These are phyloP conservation scores for Annulohypoxylon maeteangense DNA, from an alignment of 495 filamentous ascomycete genomes.

Conservation along the genomic window DNA sequence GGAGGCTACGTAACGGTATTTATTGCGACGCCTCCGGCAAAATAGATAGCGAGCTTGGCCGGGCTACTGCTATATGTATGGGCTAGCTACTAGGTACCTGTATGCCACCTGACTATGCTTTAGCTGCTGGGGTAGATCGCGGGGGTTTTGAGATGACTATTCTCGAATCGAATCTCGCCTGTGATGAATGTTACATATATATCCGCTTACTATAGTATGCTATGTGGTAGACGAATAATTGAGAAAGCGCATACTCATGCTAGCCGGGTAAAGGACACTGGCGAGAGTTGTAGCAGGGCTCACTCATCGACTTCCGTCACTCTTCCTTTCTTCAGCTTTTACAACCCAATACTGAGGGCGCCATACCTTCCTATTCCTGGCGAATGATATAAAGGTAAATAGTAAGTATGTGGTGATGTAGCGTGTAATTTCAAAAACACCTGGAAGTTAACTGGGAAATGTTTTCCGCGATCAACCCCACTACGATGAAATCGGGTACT, in stretches of 20 bases:
- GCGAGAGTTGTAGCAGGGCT: background rate
- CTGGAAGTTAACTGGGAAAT: background rate
- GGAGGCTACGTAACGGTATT: conserved; percentile 29
- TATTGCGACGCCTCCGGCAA: conserved; percentile 41
- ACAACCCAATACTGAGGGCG: background rate
- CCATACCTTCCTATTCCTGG: too few species aligned
- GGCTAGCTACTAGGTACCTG: conserved; percentile 11
- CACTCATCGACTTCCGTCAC: background rate
- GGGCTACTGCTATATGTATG: conserved; percentile 6
- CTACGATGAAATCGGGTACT: conserved; percentile 25
- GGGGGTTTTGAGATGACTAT: conserved; percentile 1
- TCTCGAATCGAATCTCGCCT: background rate
- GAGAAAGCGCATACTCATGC: background rate
- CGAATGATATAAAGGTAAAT: background rate
- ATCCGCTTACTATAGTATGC: background rate
- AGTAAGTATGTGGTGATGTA: background rate
- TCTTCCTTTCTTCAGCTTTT: background rate
- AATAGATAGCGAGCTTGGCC: conserved; percentile 37
- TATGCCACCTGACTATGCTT: conserved; percentile 8
- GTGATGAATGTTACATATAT: background rate
- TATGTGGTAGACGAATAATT: background rate
- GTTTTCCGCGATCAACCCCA: conserved; percentile 5
- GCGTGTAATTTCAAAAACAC: background rate
- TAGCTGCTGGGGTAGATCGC: conserved; percentile 12
- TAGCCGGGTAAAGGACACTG: background rate